A percentile compares a stretch with the other conserved stretches of the same genome.
phyloP scores from a whole-genome alignment of 1,139 yeast genomes.

The Zygosaccharomyces sapae region DNA sequence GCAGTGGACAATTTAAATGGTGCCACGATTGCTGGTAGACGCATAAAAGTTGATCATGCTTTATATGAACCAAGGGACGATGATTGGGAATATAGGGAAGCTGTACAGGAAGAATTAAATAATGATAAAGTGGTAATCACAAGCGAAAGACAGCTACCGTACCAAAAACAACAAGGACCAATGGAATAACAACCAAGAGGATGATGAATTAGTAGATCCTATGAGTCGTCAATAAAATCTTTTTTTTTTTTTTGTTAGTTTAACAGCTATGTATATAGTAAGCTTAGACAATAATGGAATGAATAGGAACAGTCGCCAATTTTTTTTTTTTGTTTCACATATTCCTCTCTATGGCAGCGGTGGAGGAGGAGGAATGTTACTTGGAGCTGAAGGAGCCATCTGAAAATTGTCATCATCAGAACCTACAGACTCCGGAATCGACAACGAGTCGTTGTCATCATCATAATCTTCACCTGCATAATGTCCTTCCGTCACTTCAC shows the following conservation, averaged over 20 bases:
- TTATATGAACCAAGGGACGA: constrained; percentile 53
- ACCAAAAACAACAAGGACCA: not conserved
- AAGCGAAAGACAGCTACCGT: not conserved
- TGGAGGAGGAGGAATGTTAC: constrained; percentile 34
- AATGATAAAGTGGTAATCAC: constrained; percentile 21
- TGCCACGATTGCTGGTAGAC: constrained; percentile 52
- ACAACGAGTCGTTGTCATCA: constrained; percentile 34
- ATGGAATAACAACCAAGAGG: constrained; percentile 5
- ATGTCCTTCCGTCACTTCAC: too few relatives aligned
- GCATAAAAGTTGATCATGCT: constrained; percentile 72
- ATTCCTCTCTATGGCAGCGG: constrained; percentile 27
- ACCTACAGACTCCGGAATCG: constrained; percentile 38
- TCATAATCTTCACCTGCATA: constrained; percentile 1
- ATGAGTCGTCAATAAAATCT: constrained; percentile 11
- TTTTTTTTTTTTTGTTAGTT: too few relatives aligned
- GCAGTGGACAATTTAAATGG: constrained; percentile 92
- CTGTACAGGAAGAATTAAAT: constrained; percentile 25
- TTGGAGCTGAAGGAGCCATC: constrained; percentile 17
- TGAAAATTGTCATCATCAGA: constrained; percentile 30
- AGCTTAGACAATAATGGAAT: not conserved
- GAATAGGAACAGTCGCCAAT: too few relatives aligned
- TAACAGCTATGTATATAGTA: constrained; percentile 3
- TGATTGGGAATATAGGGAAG: constrained; percentile 40
- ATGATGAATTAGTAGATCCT: constrained; percentile 21
- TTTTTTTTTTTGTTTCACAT: too few relatives aligned